Evolutionary conservation across 2,329 filamentous ascomycete genomes (phyloP).

Genomic region (Dichotomopilus funicola): DNA sequence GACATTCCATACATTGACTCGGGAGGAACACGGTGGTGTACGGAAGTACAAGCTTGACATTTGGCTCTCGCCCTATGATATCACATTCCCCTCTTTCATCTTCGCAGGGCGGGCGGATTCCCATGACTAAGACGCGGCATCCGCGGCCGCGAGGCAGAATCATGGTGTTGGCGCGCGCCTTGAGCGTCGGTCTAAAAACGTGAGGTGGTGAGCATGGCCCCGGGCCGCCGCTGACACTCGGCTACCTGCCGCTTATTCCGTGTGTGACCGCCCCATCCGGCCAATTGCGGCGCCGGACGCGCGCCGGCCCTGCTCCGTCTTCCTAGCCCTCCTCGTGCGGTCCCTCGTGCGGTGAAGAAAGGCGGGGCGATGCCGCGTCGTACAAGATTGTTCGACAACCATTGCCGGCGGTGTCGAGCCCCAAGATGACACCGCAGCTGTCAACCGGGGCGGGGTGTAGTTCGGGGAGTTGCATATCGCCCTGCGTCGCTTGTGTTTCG

Average conservation of each 20-base stretch:
- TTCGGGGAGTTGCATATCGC: conserved; percentile 7
- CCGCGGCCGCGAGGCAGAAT: too few species aligned
- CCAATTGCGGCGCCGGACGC: conserved; percentile 12
- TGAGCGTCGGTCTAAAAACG: conserved; percentile 8
- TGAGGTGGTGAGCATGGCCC: conserved; percentile 4
- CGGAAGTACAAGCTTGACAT: background rate
- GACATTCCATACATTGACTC: conserved; percentile 5
- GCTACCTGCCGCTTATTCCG: conserved; percentile 13
- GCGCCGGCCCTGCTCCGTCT: conserved; percentile 1
- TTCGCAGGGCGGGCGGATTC: background rate
- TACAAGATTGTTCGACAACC: conserved; percentile 14
- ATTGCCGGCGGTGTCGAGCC: conserved; percentile 1
- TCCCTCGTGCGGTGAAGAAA: background rate
- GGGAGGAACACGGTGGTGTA: background rate
- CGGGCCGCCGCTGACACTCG: conserved; percentile 11
- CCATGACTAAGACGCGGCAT: too few species aligned
- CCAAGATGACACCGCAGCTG: background rate
- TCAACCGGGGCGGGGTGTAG: background rate
- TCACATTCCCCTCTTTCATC: background rate
- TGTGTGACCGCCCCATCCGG: background rate
- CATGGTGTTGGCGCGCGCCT: too few species aligned
- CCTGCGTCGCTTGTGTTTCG: conserved; percentile 4
- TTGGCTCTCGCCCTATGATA: conserved; percentile 5
- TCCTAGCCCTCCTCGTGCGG: conserved; percentile 1
- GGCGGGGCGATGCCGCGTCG: background rate